phyloP scores from a whole-genome alignment of 1,284 basidiomycete species.

The Rhizoctonia solani region DNA sequence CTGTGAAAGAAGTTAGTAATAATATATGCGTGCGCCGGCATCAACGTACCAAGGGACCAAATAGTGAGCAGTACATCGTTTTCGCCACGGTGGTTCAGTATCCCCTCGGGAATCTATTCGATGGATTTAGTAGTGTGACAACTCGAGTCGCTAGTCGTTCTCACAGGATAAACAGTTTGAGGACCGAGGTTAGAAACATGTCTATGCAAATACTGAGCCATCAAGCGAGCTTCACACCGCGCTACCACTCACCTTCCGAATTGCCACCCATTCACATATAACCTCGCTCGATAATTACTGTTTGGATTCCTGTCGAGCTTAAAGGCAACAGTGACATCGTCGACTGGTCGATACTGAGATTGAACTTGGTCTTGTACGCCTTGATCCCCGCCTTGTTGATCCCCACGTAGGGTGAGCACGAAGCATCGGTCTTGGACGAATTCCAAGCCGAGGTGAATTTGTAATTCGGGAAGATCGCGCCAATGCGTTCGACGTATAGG shows the following conservation, averaged over 20 bases:
- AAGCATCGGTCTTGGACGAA: slow-evolving; percentile 16
- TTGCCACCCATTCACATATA: slow-evolving; percentile 30
- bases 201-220: background rate
- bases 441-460: slow-evolving; percentile 17
- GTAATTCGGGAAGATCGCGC: slow-evolving; percentile 21
- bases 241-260: slow-evolving; percentile 10
- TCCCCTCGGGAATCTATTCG: slow-evolving; percentile 14
- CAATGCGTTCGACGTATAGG: slow-evolving; percentile 26
- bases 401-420: slow-evolving; percentile 18
- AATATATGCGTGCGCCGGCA: background rate
- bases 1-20: background rate
- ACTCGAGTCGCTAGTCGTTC: background rate
- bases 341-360: slow-evolving; percentile 9
- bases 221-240: background rate
- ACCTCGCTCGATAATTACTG: slow-evolving; percentile 27
- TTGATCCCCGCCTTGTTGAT: slow-evolving; percentile 16
- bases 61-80: slow-evolving; percentile 10
- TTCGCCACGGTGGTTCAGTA: slow-evolving; percentile 25
- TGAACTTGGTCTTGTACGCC: slow-evolving; percentile 31
- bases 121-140: background rate
- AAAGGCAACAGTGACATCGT: slow-evolving; percentile 21
- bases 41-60: slow-evolving; percentile 18
- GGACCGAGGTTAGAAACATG: slow-evolving; percentile 17
- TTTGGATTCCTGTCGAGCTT: slow-evolving; percentile 12
- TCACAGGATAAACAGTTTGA: slow-evolving; percentile 16